Conservation (phyloP, 108 stramenopile species). For the Skeletonema marinoi region DNA sequence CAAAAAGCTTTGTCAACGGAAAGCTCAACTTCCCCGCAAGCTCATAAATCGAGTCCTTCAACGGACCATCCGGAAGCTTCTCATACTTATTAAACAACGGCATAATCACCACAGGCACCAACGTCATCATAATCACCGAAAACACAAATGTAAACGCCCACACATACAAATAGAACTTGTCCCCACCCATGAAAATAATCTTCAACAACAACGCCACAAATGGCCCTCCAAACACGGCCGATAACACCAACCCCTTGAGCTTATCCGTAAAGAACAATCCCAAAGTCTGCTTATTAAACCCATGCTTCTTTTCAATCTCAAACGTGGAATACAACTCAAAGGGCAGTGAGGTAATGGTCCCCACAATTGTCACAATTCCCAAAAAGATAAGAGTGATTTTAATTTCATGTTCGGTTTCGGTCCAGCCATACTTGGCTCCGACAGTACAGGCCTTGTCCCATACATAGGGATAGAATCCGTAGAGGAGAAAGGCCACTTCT, state of each 20-base stretch:
- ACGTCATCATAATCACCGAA: conserved; percentile 90
- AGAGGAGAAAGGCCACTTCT: conserved; percentile 68
- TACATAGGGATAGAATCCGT: conserved; percentile 80
- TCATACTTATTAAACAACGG: conserved; percentile 99
- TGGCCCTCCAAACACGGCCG: conserved; percentile 87
- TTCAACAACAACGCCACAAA: conserved; percentile 83
- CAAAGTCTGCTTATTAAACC: conserved; percentile 96
- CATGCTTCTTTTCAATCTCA: conserved; percentile 94
- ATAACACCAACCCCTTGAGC: conserved; percentile 82
- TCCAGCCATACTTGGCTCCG: conserved; percentile 54
- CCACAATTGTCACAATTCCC: conserved; percentile 65
- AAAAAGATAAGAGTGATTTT: conserved; percentile 87
- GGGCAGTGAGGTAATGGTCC: conserved; percentile 82
- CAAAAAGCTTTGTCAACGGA: conserved; percentile 96
- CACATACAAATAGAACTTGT: conserved; percentile 93
- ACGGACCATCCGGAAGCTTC: conserved; percentile 85
- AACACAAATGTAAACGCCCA: conserved; percentile 94
- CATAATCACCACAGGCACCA: conserved; percentile 95
- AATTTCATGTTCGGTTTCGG: conserved; percentile 71
- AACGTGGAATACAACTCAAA: conserved; percentile 92
- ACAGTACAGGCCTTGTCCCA: conserved; percentile 71
- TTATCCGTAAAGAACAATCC: conserved; percentile 92
- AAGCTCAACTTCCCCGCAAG: conserved; percentile 89
- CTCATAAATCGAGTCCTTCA: conserved; percentile 89
- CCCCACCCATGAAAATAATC: conserved; percentile 86